These are phyloP conservation scores for Rehmannia glutinosa DNA, from an alignment of 257 asterid species.

Conservation along the genomic window DNA sequence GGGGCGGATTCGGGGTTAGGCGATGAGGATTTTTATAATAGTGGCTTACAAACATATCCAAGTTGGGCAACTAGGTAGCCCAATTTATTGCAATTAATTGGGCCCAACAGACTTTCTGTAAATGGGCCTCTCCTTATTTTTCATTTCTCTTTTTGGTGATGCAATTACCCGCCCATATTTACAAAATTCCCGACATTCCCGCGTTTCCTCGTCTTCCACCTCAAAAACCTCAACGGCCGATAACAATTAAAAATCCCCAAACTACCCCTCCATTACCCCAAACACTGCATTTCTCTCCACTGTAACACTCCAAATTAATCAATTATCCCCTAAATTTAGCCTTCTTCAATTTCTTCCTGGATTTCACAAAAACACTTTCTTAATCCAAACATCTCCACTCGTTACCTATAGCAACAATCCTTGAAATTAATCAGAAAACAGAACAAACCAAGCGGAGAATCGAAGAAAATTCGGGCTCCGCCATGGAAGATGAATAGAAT, in stretches of 20 bases:
- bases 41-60: too few species aligned
- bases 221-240: constrained; percentile 33
- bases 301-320: background rate
- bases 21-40: too few species aligned
- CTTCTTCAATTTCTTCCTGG: background rate
- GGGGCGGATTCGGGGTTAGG: too few species aligned
- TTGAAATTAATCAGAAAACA: background rate
- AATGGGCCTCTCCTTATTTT: background rate
- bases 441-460: constrained; percentile 30
- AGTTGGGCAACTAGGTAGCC: too few species aligned
- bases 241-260: background rate
- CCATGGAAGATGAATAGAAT: constrained; percentile 93
- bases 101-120: too few species aligned
- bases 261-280: background rate
- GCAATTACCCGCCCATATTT: too few species aligned
- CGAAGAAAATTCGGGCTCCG: constrained; percentile 61
- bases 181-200: constrained; percentile 32
- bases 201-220: constrained; percentile 30
- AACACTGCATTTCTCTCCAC: background rate
- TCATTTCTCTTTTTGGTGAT: background rate
- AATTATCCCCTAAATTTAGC: background rate
- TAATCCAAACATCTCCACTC: background rate
- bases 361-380: too few species aligned
- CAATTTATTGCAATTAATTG: too few species aligned
- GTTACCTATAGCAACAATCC: background rate